Conservation (phyloP, 2,329 filamentous ascomycete species). For the Purpureocillium lavendulum region DNA sequence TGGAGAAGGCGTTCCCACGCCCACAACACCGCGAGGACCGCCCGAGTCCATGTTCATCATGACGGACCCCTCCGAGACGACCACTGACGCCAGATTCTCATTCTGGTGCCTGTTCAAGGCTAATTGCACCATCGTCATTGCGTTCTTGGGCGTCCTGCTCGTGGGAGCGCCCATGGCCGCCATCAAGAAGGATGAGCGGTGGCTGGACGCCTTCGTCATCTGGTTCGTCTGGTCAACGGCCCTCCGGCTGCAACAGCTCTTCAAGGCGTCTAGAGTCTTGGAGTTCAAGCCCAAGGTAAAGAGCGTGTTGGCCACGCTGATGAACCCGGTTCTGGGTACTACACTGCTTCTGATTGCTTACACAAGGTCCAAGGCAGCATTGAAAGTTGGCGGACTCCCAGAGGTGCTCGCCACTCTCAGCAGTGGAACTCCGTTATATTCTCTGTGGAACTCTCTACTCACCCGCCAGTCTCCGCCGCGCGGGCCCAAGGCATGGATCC, state of each 20-base stretch:
- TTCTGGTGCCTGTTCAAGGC: too few relatives aligned
- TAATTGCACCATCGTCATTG: conserved; percentile 18
- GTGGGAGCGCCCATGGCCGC: conserved; percentile 34
- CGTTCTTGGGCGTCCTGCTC: conserved; percentile 21
- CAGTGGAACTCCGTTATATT: conserved; percentile 24
- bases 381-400: conserved; percentile 18
- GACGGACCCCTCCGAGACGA: too few relatives aligned
- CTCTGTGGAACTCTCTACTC: conserved; percentile 21
- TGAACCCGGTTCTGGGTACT: conserved; percentile 40
- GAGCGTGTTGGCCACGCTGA: conserved; percentile 26
- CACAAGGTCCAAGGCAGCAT: conserved; percentile 27
- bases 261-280: conserved; percentile 17
- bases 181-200: conserved; percentile 20
- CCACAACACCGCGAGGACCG: background rate
- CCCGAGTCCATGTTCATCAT: too few relatives aligned
- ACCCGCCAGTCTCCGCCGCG: conserved; percentile 4
- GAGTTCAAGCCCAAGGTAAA: conserved; percentile 10
- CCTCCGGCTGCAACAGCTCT: conserved; percentile 25
- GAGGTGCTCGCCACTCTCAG: conserved; percentile 20
- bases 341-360: conserved; percentile 36
- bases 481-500: conserved; percentile 16
- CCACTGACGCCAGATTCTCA: too few relatives aligned
- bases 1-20: background rate
- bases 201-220: conserved; percentile 37
- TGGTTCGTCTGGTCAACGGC: conserved; percentile 40